Conservation (phyloP, 768 basidiomycete species). For the Tricholoma hemisulphureum region DNA sequence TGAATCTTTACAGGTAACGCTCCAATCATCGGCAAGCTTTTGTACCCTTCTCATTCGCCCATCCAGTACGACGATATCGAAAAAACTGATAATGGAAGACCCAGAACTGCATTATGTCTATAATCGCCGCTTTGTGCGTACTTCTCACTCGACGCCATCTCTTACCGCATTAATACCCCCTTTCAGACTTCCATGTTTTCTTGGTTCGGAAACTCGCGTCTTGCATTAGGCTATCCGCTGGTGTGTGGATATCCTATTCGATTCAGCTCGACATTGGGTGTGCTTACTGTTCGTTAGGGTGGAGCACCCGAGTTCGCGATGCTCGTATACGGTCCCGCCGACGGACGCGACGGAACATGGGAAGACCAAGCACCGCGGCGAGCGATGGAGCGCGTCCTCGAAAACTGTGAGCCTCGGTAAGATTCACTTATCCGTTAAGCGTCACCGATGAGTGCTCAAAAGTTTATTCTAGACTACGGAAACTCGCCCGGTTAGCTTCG, state of each 20-base stretch:
- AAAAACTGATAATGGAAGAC: slow-evolving; percentile 39
- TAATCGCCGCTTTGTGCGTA: slow-evolving; percentile 24
- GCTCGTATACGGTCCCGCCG: slow-evolving; percentile 29
- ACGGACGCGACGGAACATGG: slow-evolving; percentile 29
- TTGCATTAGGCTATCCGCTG: slow-evolving; percentile 30
- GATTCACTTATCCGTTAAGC: not conserved
- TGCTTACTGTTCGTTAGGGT: slow-evolving; percentile 30
- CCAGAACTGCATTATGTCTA: slow-evolving; percentile 35
- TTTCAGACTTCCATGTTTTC: slow-evolving; percentile 28
- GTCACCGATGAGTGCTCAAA: not conserved
- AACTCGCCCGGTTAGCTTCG: slow-evolving; percentile 35
- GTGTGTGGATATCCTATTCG: slow-evolving; percentile 18
- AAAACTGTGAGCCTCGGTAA: slow-evolving; percentile 39
- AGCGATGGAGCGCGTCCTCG: slow-evolving; percentile 30
- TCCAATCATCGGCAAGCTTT: not conserved
- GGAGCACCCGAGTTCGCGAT: slow-evolving; percentile 30
- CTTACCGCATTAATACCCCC: not conserved
- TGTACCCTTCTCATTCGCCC: not conserved
- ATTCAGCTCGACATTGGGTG: not conserved
- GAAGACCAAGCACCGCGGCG: slow-evolving; percentile 29
- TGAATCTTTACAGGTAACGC: slow-evolving; percentile 45
- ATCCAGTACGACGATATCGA: slow-evolving; percentile 40
- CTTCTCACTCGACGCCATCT: not conserved
- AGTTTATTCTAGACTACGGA: slow-evolving; percentile 29
- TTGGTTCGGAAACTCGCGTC: slow-evolving; percentile 36